Conservation (phyloP, 495 filamentous ascomycete genomes). For the Daldinia vernicosa region DNA sequence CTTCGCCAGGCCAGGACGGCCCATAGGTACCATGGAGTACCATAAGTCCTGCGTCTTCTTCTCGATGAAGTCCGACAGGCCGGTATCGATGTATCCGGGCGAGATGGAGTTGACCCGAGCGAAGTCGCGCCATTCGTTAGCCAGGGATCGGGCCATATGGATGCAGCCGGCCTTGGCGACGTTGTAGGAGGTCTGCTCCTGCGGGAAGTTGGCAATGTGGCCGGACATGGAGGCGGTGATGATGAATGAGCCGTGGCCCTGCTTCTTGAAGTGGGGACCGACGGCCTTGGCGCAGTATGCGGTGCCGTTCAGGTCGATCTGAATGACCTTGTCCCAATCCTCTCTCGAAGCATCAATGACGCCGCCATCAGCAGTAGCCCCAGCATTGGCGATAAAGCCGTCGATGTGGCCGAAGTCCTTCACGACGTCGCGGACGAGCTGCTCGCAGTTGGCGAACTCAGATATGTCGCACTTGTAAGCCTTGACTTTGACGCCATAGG, state of each 20-base stretch:
- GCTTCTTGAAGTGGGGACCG: constrained; percentile 66
- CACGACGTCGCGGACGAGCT: constrained; percentile 62
- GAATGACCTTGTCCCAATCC: constrained; percentile 64
- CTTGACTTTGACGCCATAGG: constrained; percentile 66
- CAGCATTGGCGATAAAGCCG: constrained; percentile 59
- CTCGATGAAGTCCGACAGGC: constrained; percentile 77
- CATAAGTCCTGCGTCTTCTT: constrained; percentile 75
- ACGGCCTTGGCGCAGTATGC: constrained; percentile 70
- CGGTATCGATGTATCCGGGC: constrained; percentile 84
- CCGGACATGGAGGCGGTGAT: constrained; percentile 75
- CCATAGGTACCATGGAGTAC: constrained; percentile 81
- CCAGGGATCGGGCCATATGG: constrained; percentile 75
- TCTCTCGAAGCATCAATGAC: constrained; percentile 53
- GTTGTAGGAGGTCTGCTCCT: constrained; percentile 81
- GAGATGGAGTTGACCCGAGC: constrained; percentile 81
- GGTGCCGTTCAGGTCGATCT: constrained; percentile 71
- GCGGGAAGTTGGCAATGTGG: constrained; percentile 78
- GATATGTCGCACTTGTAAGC: constrained; percentile 74
- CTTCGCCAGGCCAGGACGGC: constrained; percentile 76
- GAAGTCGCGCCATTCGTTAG: constrained; percentile 82
- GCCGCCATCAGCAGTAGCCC: constrained; percentile 54
- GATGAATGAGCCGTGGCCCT: constrained; percentile 58
- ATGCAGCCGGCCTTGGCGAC: constrained; percentile 82
- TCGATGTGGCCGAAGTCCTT: constrained; percentile 65
- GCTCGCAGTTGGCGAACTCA: constrained; percentile 62